A percentile compares a stretch with the other conserved stretches of the same genome.
phyloP scores from a whole-genome alignment of 495 filamentous ascomycete species.

The Echria macrotheca region DNA sequence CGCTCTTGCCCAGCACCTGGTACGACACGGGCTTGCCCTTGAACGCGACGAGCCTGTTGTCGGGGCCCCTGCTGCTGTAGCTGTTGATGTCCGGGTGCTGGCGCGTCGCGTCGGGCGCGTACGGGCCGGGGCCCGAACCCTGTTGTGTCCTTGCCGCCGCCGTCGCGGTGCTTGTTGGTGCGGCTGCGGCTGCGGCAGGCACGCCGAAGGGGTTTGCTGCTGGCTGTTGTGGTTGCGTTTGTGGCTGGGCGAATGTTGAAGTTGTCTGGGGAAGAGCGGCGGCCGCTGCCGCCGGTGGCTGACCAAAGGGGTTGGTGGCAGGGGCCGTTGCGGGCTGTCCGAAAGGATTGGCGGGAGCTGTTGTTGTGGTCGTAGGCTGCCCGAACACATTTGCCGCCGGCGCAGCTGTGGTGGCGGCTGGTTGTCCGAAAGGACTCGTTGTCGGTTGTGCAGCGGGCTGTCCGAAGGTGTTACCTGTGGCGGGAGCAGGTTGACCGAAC shows the following conservation, averaged over 20 bases:
- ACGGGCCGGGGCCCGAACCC: conserved; percentile 25
- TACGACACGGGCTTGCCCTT: conserved; percentile 39
- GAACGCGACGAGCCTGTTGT: conserved; percentile 33
- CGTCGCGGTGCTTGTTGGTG: no score
- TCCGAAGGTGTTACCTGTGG: conserved; percentile 14
- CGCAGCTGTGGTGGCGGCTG: background rate
- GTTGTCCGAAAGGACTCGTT: conserved; percentile 8
- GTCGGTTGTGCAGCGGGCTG: conserved; percentile 12
- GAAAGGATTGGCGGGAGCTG: conserved; percentile 30
- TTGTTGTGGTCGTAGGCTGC: conserved; percentile 7
- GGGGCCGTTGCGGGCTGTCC: conserved; percentile 22
- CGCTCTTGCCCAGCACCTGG: conserved; percentile 12
- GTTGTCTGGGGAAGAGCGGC: no score
- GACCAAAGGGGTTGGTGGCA: conserved; percentile 9
- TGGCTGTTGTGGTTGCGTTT: no score
- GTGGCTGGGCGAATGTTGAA: no score
- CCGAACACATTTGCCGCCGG: conserved; percentile 6
- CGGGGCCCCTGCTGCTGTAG: conserved; percentile 29
- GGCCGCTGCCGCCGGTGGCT: no score
- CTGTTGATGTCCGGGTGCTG: conserved; percentile 37
- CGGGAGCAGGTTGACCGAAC: background rate
- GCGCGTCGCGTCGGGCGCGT: conserved; percentile 34
- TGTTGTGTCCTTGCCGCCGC: conserved; percentile 1
- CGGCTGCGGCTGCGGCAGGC: background rate
- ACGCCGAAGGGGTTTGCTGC: background rate